These are phyloP conservation scores for Hydnum rufescens DNA, from an alignment of 768 basidiomycete species.

Conservation along the genomic window DNA sequence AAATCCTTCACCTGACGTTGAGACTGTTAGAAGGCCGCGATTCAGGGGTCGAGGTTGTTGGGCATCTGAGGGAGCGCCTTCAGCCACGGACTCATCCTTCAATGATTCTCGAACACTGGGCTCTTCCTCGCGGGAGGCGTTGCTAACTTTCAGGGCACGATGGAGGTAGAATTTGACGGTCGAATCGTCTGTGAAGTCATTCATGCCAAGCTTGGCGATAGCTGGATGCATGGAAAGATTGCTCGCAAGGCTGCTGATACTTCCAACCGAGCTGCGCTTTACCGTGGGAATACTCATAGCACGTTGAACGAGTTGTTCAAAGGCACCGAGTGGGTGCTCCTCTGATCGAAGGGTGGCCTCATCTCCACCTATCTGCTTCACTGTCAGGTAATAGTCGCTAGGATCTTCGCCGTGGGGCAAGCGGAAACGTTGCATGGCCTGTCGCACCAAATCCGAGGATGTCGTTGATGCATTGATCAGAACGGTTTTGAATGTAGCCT, in stretches of 20 bases:
- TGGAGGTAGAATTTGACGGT: conserved; percentile 94
- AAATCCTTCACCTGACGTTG: background rate
- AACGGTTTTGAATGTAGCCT: conserved; percentile 97
- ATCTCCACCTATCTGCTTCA: conserved; percentile 82
- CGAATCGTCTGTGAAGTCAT: conserved; percentile 94
- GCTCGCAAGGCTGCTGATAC: conserved; percentile 82
- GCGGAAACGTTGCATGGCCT: conserved; percentile 88
- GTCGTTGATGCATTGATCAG: conserved; percentile 75
- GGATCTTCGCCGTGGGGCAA: conserved; percentile 42
- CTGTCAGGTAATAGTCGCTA: conserved; percentile 67
- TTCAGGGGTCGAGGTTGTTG: conserved; percentile 18
- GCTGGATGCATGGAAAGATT: conserved; percentile 90
- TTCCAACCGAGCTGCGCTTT: conserved; percentile 82
- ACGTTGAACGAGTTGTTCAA: conserved; percentile 66
- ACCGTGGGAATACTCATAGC: conserved; percentile 56
- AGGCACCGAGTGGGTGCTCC: conserved; percentile 75
- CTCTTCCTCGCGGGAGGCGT: conserved; percentile 4
- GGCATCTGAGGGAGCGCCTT: conserved; percentile 19
- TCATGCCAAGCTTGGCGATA: conserved; percentile 85
- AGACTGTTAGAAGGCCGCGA: background rate
- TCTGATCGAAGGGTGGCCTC: conserved; percentile 40
- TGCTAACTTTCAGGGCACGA: conserved; percentile 16
- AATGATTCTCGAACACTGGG: background rate
- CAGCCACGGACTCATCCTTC: conserved; percentile 22
- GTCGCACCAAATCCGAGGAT: conserved; percentile 63